Evolutionary conservation across 306 rosid genomes (phyloP), one percentile per base, ranked within the genome.

Genomic region (Clitoria ternatea): DNA sequence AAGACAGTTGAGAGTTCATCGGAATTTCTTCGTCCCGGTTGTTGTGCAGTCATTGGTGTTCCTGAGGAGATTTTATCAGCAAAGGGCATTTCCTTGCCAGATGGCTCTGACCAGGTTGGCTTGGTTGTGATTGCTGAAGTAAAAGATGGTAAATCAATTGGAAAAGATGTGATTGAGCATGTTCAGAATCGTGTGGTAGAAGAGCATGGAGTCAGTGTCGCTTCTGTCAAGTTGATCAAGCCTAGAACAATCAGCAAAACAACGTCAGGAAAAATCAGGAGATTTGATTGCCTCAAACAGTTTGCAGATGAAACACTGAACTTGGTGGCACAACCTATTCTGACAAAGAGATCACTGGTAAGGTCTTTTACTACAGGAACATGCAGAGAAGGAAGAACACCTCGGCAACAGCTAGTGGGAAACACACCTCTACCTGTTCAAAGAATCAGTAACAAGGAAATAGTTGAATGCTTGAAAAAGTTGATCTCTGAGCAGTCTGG

Each of bases 241-340:
- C 98, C 98, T 7, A 86, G 80, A 82, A 93, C 97, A 62, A 90
- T 93, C 20, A 90, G 97, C 65, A 93, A 93, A 78, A 93, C 98
- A 57, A 93, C 98, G 2, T 93, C 97, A 15, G 98, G 98, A 43
- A 93, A 93, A 80, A 90, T 93, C 77, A 87, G 77, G 84, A 90
- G 98, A 79, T 93, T 90, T 76, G 98, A 93, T 39, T 93, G 98
- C 75, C 87, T 93, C 72, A 91, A 93, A 70, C 93, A 93, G 79
- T 93, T 90, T 43, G 54, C 80, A 18, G 98, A 93, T 74, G 97
- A 79, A 29, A 86, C 93, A 66, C 70, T 93, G 53, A 82, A 68
- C 69, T 14, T 81, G 43, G 84, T 83, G 36, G 96, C 92, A 11
- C 90, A 82, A 1, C 87, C 96, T 65, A 45, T 84, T 54, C 39